Evolutionary conservation across 202 grass and related monocot genomes (phyloP).

Genomic region (Zizania palustris): DNA sequence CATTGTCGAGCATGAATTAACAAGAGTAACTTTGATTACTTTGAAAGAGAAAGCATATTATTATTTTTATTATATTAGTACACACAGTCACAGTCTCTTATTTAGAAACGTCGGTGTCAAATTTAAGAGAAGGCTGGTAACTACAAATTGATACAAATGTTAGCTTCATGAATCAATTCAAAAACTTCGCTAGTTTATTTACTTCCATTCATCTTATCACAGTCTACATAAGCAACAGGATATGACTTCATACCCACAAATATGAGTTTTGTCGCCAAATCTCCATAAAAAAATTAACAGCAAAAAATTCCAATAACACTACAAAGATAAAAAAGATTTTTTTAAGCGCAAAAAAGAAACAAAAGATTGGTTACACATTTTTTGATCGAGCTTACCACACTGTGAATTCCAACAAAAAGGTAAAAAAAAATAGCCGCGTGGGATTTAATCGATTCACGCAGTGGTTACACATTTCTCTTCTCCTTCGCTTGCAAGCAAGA

Average conservation of each 20-base stretch:
- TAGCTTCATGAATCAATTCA: background rate
- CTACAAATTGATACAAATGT: background rate
- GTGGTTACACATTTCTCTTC: conserved; percentile 4
- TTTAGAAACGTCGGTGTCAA: background rate
- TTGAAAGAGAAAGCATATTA: background rate
- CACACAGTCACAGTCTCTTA: background rate
- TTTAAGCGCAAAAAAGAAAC: background rate
- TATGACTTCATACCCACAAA: conserved; percentile 3
- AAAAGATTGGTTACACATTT: background rate
- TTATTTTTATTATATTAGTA: background rate
- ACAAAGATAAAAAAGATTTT: background rate
- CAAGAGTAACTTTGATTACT: conserved; percentile 5
- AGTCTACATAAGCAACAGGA: background rate
- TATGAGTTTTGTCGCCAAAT: background rate
- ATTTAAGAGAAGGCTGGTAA: conserved; percentile 14
- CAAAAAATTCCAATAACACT: background rate
- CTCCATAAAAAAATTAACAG: background rate
- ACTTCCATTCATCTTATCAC: background rate
- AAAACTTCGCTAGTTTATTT: background rate
- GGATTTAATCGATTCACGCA: background rate
- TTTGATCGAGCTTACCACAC: too few species aligned
- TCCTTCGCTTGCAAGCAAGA: conserved; percentile 29
- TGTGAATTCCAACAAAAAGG: conserved; percentile 23
- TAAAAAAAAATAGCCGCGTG: background rate
- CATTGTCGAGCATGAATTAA: conserved; percentile 20